phyloP scores from a whole-genome alignment of 306 rosid genomes.

The Dalbergia cultrata region DNA sequence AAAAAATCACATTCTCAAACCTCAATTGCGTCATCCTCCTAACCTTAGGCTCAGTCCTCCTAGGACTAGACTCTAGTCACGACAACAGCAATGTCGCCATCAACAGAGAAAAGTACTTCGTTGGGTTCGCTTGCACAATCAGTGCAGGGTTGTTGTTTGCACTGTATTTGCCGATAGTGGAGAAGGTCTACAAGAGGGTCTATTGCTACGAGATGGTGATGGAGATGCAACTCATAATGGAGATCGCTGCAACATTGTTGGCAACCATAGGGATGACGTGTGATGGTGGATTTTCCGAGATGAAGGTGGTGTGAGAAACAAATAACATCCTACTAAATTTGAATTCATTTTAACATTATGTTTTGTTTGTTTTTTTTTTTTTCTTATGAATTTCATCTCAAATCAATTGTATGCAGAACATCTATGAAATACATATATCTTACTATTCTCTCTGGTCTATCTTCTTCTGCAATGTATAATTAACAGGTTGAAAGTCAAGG shows the following conservation, averaged over 20 bases:
- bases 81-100: conserved; percentile 47
- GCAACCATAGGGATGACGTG: conserved; percentile 55
- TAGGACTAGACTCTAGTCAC: conserved; percentile 58
- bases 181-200: conserved; percentile 59
- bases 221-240: conserved; percentile 80
- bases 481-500: conserved; percentile 44
- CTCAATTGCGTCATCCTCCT: conserved; percentile 75
- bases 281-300: conserved; percentile 56
- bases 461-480: too few species aligned
- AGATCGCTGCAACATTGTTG: conserved; percentile 64
- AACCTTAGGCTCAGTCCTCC: conserved; percentile 62
- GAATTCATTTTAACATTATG: too few species aligned
- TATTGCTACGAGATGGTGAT: conserved; percentile 72
- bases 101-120: conserved; percentile 51
- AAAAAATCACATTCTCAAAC: conserved; percentile 70
- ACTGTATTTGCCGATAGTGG: conserved; percentile 72
- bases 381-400: too few species aligned
- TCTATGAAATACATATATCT: too few species aligned
- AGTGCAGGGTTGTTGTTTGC: conserved; percentile 79
- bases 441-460: too few species aligned
- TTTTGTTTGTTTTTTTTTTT: too few species aligned
- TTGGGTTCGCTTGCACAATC: conserved; percentile 69
- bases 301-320: conserved; percentile 19
- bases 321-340: too few species aligned
- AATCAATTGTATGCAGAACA: too few species aligned